phyloP scores from a whole-genome alignment of 371 early-diverging fungal genomes.

The Mucor velutinosus region DNA sequence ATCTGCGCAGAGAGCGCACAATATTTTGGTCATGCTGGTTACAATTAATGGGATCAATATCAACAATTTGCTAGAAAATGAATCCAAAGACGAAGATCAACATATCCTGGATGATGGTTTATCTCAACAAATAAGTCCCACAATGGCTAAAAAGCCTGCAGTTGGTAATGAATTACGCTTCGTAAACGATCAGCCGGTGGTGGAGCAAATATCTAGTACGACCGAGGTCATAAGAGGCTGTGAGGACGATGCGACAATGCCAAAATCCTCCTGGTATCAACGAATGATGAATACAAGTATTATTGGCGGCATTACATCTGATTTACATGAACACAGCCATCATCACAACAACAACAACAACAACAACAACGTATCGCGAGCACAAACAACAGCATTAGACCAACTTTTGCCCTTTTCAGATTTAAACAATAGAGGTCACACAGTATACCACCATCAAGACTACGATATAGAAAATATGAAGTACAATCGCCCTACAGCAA shows the following conservation, averaged over 20 bases:
- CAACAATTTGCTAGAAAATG: constrained; percentile 6
- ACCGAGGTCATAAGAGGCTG: background rate
- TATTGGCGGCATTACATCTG: constrained; percentile 49
- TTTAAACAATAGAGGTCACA: background rate
- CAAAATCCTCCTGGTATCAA: constrained; percentile 41
- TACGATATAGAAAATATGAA: background rate
- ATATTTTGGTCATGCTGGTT: constrained; percentile 37
- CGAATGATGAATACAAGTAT: constrained; percentile 50
- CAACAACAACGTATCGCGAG: constrained; percentile 5
- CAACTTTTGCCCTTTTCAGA: constrained; percentile 8
- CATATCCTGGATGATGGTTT: background rate
- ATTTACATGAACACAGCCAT: constrained; percentile 31
- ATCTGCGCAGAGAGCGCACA: constrained; percentile 37
- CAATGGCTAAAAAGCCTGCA: background rate
- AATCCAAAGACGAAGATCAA: constrained; percentile 9
- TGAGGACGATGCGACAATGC: constrained; percentile 21
- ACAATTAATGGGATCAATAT: constrained; percentile 31
- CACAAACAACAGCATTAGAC: constrained; percentile 10
- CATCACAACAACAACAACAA: constrained; percentile 6
- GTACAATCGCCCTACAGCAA: background rate
- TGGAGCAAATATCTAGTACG: constrained; percentile 5
- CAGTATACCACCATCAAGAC: constrained; percentile 1
- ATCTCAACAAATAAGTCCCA: background rate
- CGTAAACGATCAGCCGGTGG: background rate
- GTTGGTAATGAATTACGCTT: background rate